Percentiles rank a stretch among this genome's conserved stretches.
phyloP scores from a whole-genome alignment of 148 eudicot genomes.

The Nepenthes gracilis region DNA sequence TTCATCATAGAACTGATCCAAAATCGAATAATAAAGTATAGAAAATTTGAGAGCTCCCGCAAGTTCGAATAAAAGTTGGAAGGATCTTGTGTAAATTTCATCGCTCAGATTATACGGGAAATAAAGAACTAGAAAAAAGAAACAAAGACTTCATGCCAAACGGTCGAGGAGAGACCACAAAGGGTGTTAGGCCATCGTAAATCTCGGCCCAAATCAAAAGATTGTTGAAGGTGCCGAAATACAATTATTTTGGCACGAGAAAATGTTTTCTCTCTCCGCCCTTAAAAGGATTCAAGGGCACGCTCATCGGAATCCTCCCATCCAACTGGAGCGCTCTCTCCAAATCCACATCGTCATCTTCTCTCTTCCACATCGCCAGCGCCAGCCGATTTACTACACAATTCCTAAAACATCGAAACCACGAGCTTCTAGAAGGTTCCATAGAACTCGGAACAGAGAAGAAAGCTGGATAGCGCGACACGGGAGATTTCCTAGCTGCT shows the following conservation, averaged over 20 bases:
- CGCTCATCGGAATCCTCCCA: conserved; percentile 74
- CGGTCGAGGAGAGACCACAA: no score
- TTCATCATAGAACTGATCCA: no score
- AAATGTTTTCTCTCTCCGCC: conserved; percentile 75
- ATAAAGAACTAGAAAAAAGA: no score
- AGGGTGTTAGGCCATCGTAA: no score
- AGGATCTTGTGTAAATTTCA: no score
- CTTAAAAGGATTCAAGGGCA: conserved; percentile 64
- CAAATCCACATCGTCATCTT: conserved; percentile 35
- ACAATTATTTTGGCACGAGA: conserved; percentile 91
- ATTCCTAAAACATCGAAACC: background rate
- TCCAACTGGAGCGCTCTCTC: conserved; percentile 76
- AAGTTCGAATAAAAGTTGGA: no score
- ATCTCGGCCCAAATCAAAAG: no score
- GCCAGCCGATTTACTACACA: conserved; percentile 14
- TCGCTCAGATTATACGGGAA: no score
- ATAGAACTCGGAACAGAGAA: conserved; percentile 1
- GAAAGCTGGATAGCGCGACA: conserved; percentile 7
- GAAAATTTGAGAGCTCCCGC: no score
- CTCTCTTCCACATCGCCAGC: conserved; percentile 18
- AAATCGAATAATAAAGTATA: no score
- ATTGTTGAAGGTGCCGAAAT: conserved; percentile 70
- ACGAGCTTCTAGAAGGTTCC: conserved; percentile 7
- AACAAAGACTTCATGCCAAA: no score
- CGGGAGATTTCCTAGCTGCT: conserved; percentile 7